phyloP scores from a whole-genome alignment of 306 rosid species.

The Notholithocarpus densiflorus region DNA sequence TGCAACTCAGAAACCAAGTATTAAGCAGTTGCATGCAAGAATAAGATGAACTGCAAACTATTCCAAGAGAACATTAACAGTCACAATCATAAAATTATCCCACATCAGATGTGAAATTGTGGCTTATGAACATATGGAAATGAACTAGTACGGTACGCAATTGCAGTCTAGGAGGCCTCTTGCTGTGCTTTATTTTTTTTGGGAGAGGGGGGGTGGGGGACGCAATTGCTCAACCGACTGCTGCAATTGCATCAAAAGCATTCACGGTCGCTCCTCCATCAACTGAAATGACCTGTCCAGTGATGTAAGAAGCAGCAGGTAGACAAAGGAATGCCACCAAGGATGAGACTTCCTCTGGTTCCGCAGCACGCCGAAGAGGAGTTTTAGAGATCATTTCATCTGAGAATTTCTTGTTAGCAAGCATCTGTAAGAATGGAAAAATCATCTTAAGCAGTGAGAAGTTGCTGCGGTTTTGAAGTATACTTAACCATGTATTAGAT shows the following conservation, averaged over 20 bases:
- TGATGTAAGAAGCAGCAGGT: constrained; percentile 63
- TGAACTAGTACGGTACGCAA: background rate
- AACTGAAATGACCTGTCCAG: constrained; percentile 51
- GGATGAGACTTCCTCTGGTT: constrained; percentile 48
- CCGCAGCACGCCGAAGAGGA: constrained; percentile 44
- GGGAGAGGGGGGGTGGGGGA: background rate
- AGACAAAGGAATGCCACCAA: constrained; percentile 59
- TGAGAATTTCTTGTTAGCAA: constrained; percentile 29
- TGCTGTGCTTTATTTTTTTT: background rate
- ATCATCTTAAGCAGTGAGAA: background rate
- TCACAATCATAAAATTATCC: background rate
- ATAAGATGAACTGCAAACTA: background rate
- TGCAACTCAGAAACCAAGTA: background rate
- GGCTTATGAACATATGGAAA: background rate
- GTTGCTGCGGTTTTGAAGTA: background rate
- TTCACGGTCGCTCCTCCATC: constrained; percentile 53
- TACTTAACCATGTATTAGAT: background rate
- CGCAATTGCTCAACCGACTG: background rate
- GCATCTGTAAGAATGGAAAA: constrained; percentile 29
- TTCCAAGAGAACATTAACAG: background rate
- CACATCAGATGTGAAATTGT: background rate
- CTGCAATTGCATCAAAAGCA: constrained; percentile 23
- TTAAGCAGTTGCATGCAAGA: background rate
- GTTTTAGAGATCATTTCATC: constrained; percentile 37
- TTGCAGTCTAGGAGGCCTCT: background rate